Base-by-base conservation (phyloP, 495 filamentous ascomycete genomes). In the Astrothelium subdiscretum region DNA sequence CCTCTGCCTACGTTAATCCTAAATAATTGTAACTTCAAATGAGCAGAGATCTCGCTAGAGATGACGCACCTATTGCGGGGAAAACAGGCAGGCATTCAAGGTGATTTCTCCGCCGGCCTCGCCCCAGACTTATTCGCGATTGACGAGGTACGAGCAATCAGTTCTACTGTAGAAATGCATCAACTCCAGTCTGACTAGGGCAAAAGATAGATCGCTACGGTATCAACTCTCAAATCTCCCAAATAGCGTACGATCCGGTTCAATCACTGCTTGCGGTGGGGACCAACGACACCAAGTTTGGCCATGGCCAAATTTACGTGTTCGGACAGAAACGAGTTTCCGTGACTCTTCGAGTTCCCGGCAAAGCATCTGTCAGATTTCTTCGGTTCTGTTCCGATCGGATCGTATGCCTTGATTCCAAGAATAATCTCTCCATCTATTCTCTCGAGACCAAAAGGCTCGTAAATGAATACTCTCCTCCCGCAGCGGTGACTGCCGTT, bases 191-290 rank as follows among this genome's bases (percentile, higher is more conserved):
- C 66, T 72, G 59, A 73, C 65, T 51, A 43, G 57, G 43, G 1
- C 48, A 12, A 54, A 27, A 89, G 86, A 84, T 91, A 63, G 80
- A 81, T 43, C 85, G 89, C 69, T 95, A 87, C 70, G 94, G 94
- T 59, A 81, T 97, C 67, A 91, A 90, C 70, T 95, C 90, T 5
- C 89, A 92, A 70, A 84, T 94, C 62, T 86, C 69, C 31, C 72
- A 70, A 68, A 85, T 97, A 48, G 86, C 92, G 65, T 97, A 95
- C 78, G 91, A 97, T 64, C 92, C 94, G 4, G 79, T 95, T 26
- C 94, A 97, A 71, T 96, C 91, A 22, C 85, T 98, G 31, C 79
- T 98, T 32, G 94, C 91, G n/a, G 81, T 97, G 54, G 94, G 91
- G 29, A 97, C 95, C 57, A 85, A 83, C 71, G 88, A 68, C 73